phyloP scores from a whole-genome alignment of 2,329 filamentous ascomycete species.

The Arachnomyces sp. region DNA sequence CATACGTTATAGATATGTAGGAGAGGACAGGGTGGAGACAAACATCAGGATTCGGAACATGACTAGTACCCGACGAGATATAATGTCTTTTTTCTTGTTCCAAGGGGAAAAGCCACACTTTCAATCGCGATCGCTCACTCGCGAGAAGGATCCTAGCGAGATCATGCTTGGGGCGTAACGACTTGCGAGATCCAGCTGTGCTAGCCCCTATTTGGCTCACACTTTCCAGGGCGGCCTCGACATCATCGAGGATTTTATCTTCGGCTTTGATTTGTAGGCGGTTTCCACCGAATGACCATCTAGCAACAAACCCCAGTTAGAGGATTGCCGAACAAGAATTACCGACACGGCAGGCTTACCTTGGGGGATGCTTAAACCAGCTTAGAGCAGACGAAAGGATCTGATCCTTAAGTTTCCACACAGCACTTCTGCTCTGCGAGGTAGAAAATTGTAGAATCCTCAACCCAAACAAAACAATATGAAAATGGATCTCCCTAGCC shows the following conservation, averaged over 20 bases:
- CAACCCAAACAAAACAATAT: conserved; percentile 74
- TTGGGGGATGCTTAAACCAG: conserved; percentile 78
- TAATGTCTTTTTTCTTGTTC: conserved; percentile 52
- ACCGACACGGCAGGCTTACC: conserved; percentile 30
- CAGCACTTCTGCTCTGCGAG: conserved; percentile 52
- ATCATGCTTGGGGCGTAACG: conserved; percentile 69
- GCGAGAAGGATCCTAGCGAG: conserved; percentile 72
- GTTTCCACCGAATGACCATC: conserved; percentile 94
- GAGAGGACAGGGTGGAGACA: conserved; percentile 6
- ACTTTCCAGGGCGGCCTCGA: conserved; percentile 57
- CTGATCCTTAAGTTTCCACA: conserved; percentile 81
- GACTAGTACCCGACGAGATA: conserved; percentile 37
- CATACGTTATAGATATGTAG: neutral
- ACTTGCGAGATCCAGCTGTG: conserved; percentile 48
- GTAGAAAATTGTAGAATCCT: conserved; percentile 67
- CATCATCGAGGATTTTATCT: conserved; percentile 68
- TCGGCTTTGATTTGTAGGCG: conserved; percentile 90
- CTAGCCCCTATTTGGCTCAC: conserved; percentile 48
- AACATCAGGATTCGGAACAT: conserved; percentile 34
- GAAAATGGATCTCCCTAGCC: conserved; percentile 84
- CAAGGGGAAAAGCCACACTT: conserved; percentile 83
- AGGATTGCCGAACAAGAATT: neutral
- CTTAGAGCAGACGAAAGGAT: conserved; percentile 75
- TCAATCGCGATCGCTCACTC: conserved; percentile 73
- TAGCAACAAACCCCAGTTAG: conserved; percentile 22